These are phyloP conservation scores for Glebionis coronaria DNA, from an alignment of 129 eudicot species.

Conservation along the genomic window DNA sequence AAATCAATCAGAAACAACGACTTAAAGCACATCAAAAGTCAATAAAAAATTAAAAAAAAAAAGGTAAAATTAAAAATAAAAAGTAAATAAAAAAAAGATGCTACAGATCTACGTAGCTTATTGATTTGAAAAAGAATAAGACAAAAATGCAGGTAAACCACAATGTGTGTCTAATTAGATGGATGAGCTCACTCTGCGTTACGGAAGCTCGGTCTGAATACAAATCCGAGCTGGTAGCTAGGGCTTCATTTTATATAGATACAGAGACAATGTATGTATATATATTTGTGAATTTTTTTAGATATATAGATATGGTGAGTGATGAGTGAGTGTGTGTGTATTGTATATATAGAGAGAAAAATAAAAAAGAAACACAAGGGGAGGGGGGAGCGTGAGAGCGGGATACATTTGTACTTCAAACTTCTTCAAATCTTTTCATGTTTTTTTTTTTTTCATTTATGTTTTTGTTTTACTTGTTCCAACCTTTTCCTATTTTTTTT, in stretches of 20 bases:
- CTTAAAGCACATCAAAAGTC: neutral
- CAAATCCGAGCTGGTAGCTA: too few relatives aligned
- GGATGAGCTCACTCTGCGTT: slow-evolving; percentile 22
- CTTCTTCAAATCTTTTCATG: slow-evolving; percentile 22
- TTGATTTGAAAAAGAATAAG: slow-evolving; percentile 10
- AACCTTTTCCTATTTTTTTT: too few relatives aligned
- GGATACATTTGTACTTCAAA: slow-evolving; percentile 38
- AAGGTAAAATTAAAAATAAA: neutral
- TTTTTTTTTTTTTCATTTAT: too few relatives aligned
- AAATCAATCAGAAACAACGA: neutral
- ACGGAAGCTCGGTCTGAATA: slow-evolving; percentile 31
- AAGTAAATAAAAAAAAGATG: neutral
- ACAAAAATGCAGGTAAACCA: slow-evolving; percentile 1
- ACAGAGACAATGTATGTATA: neutral
- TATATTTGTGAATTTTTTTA: neutral
- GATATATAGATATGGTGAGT: neutral
- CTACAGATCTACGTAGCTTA: slow-evolving; percentile 18
- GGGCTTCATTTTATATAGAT: slow-evolving; percentile 28
- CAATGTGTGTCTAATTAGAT: neutral
- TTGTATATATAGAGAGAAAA: slow-evolving; percentile 7
- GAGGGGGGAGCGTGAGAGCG: slow-evolving; percentile 61
- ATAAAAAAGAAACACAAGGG: slow-evolving; percentile 6
- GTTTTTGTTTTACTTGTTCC: too few relatives aligned
- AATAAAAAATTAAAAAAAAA: neutral
- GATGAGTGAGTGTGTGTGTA: neutral